Percentiles rank a stretch among this genome's conserved stretches.
Conservation (phyloP, 2,329 filamentous ascomycete species). For the Ceratocystis alfenasii region DNA sequence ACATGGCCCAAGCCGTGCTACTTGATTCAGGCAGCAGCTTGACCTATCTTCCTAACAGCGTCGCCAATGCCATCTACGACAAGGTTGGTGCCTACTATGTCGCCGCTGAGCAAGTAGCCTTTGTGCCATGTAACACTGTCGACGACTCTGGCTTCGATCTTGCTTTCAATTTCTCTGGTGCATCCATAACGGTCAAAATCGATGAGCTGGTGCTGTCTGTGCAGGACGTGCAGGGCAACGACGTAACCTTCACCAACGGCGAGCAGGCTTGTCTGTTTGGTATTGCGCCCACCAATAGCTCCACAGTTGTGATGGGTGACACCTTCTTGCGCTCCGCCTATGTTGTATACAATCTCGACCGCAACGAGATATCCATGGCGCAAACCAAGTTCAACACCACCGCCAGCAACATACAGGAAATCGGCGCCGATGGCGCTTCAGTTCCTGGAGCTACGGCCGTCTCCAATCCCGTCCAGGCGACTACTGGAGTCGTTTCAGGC, state of each 20-base stretch:
- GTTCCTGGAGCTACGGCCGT: constrained; percentile 46
- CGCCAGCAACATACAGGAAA: constrained; percentile 40
- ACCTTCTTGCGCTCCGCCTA: constrained; percentile 66
- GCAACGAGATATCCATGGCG: constrained; percentile 59
- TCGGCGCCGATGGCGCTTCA: constrained; percentile 36
- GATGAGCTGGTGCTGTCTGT: constrained; percentile 48
- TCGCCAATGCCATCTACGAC: constrained; percentile 44
- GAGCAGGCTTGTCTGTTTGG: constrained; percentile 53
- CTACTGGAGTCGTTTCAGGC: constrained; percentile 31
- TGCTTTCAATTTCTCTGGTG: constrained; percentile 37
- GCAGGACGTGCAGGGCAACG: constrained; percentile 35
- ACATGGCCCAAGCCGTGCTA: constrained; percentile 49
- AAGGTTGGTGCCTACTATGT: constrained; percentile 49
- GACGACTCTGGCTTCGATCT: constrained; percentile 36
- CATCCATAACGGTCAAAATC: constrained; percentile 43
- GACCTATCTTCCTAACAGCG: constrained; percentile 50
- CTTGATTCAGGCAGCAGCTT: constrained; percentile 61
- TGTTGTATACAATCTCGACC: constrained; percentile 61
- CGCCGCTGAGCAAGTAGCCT: constrained; percentile 40
- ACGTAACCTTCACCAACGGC: constrained; percentile 43
- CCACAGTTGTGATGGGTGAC: constrained; percentile 56
- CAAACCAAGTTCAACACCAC: constrained; percentile 50
- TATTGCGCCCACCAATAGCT: constrained; percentile 44
- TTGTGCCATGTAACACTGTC: constrained; percentile 48
- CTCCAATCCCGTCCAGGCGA: constrained; percentile 38